Percentiles rank a stretch among this genome's conserved stretches.
Evolutionary conservation across 345 rosid genomes (phyloP).

Genomic region (Citrus sinensis): DNA sequence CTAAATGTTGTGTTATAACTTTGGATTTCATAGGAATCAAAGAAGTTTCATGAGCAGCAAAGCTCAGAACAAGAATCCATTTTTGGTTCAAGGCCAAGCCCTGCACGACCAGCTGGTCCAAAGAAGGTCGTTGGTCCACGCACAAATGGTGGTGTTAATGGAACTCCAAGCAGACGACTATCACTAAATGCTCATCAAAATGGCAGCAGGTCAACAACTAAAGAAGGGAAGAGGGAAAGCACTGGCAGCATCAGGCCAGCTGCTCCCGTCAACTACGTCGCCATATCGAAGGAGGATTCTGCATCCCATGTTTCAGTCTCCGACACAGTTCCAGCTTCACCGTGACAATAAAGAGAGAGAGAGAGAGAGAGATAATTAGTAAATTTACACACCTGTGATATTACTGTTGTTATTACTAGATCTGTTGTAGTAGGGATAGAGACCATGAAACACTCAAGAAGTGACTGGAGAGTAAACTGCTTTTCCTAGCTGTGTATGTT

Average conservation of each 20-base stretch:
- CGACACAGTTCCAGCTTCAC: conserved; percentile 63
- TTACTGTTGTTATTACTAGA: conserved; percentile 18
- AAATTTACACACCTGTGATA: conserved; percentile 22
- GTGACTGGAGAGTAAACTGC: conserved; percentile 22
- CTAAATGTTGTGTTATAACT: not conserved
- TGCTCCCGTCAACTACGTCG: conserved; percentile 63
- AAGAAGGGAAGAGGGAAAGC: conserved; percentile 76
- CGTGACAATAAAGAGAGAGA: conserved; percentile 36
- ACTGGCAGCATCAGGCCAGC: conserved; percentile 35
- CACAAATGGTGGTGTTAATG: conserved; percentile 66
- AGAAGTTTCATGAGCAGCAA: conserved; percentile 82
- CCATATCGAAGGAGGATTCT: conserved; percentile 67
- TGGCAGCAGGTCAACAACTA: conserved; percentile 55
- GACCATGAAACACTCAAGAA: conserved; percentile 3
- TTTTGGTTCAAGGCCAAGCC: conserved; percentile 75
- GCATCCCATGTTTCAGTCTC: conserved; percentile 68
- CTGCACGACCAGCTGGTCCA: conserved; percentile 59
- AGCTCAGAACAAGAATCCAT: conserved; percentile 69
- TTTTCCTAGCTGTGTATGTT: conserved; percentile 23
- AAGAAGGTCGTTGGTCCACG: conserved; percentile 83
- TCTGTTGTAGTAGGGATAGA: conserved; percentile 22
- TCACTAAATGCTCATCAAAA: conserved; percentile 79
- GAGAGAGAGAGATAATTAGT: conserved; percentile 13
- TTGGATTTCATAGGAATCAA: conserved; percentile 50
- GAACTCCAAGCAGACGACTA: conserved; percentile 75